Conservation (phyloP, 371 early-diverging fungal species). For the Fennellomyces sp. region DNA sequence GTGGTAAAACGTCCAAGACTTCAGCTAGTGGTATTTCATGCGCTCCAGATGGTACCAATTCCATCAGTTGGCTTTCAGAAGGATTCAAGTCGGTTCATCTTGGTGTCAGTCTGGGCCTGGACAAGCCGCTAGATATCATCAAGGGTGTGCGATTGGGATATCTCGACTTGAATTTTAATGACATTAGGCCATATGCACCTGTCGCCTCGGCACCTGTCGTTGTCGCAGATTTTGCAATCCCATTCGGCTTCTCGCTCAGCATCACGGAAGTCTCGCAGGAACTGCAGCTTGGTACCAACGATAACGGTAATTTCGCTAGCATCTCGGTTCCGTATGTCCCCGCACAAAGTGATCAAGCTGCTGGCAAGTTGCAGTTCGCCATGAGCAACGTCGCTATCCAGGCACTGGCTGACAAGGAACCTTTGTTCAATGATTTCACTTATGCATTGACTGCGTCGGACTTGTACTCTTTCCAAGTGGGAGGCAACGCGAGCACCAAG, state of each 20-base stretch:
- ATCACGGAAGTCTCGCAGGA: conserved; percentile 49
- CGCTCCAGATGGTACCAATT: conserved; percentile 48
- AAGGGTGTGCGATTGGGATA: conserved; percentile 51
- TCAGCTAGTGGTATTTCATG: conserved; percentile 54
- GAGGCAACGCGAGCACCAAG: conserved; percentile 49
- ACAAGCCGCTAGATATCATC: conserved; percentile 47
- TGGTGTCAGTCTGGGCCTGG: conserved; percentile 43
- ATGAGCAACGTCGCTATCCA: conserved; percentile 32
- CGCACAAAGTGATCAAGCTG: conserved; percentile 42
- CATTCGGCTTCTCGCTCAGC: conserved; percentile 57
- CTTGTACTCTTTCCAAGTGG: too few relatives aligned
- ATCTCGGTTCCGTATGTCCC: conserved; percentile 42
- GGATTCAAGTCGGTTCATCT: conserved; percentile 54
- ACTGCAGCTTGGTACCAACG: conserved; percentile 39
- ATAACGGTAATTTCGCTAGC: conserved; percentile 42
- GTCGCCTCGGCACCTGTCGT: conserved; percentile 45
- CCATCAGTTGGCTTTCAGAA: conserved; percentile 52
- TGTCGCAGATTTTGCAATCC: conserved; percentile 47
- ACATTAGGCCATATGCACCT: conserved; percentile 46
- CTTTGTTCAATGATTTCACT: conserved; percentile 50
- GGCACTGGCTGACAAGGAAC: conserved; percentile 34
- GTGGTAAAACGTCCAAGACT: conserved; percentile 44
- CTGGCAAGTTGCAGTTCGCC: conserved; percentile 48
- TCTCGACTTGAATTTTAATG: conserved; percentile 46
- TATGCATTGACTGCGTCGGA: conserved; percentile 52